These are phyloP conservation scores for Fraxinus xanthoxyloides DNA, from an alignment of 305 asterid species.

Conservation along the genomic window DNA sequence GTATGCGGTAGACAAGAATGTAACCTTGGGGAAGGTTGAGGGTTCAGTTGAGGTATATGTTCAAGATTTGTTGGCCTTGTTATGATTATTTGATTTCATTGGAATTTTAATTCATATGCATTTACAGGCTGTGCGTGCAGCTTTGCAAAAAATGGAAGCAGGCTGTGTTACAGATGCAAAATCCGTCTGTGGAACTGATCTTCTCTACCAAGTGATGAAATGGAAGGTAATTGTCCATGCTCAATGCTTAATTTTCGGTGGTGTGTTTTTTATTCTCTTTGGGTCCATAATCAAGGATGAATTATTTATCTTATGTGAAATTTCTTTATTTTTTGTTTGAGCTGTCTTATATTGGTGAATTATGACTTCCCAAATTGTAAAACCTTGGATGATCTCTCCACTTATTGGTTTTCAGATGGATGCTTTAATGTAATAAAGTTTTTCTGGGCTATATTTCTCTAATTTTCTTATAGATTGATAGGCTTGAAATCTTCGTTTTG, in stretches of 20 bases:
- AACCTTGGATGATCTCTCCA: neutral
- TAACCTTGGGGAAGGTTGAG: slow-evolving; percentile 81
- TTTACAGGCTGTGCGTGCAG: slow-evolving; percentile 70
- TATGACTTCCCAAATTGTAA: neutral
- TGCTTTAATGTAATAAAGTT: neutral
- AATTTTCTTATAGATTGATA: neutral
- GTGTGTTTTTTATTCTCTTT: neutral
- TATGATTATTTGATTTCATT: slow-evolving; percentile 10
- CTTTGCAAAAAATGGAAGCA: slow-evolving; percentile 60
- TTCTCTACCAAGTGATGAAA: slow-evolving; percentile 60
- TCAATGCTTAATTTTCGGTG: slow-evolving; percentile 12
- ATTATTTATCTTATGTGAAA: neutral
- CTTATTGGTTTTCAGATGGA: neutral
- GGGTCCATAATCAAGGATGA: slow-evolving; percentile 2
- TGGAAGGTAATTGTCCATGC: slow-evolving; percentile 55
- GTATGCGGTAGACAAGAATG: slow-evolving; percentile 34
- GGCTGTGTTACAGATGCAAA: slow-evolving; percentile 80
- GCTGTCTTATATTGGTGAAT: neutral
- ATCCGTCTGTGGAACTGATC: slow-evolving; percentile 66
- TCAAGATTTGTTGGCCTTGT: slow-evolving; percentile 14
- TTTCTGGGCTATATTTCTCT: slow-evolving; percentile 1
- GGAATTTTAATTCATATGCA: slow-evolving; percentile 19
- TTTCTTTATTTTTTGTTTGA: neutral
- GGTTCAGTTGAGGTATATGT: slow-evolving; percentile 63
- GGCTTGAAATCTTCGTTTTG: neutral